Base-by-base conservation (phyloP, 2,329 filamentous ascomycete species). In the Pyrenophora graminea region DNA sequence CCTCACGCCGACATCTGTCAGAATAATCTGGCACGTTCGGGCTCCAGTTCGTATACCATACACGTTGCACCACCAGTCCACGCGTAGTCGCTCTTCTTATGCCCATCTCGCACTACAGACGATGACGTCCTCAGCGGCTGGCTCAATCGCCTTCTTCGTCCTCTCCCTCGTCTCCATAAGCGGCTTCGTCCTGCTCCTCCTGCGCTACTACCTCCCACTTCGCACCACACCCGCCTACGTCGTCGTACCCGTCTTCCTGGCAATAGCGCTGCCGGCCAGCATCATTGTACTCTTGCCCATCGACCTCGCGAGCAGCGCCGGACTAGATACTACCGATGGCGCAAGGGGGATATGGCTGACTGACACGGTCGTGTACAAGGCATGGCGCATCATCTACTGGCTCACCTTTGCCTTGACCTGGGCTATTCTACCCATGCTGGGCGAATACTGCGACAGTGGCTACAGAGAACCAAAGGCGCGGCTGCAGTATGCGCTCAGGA, bases 311-410 rank as follows among this genome's bases (percentile, higher is more conserved):
- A 96, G 92, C 6, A 93, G 85, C 68, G 87, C 90, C 18, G 82
- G 85, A 40, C 85, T 86, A 43, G 86, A 89, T 31, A 52, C 50
- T 53, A 87, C 89, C 73, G 85, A 83, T 53, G 81, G 83, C 13
- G 82, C 84, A 13, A 84, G 87, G 62, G 94, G 92, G 30, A 89
- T 99, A 67, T 97, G 92, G 90, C 82, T 99, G 30, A 88, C 90
- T 4, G 81, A 88, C 59, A 79, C 86, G 42, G 82, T 92, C 23
- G 80, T 97, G 41, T 79, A 95, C 66, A 90, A 97, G 19, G 88
- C 88, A 51, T 99, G 94, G 94, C 85, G 93, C 69, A 93, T 99
- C 59, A 88, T 89, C 17, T 99, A 99, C 76, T 99, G 94, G 94
- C 80, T 99, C 48, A 97, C 93, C 0, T 99, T 99, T 76, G 85